Evolutionary conservation across 495 filamentous ascomycete genomes (phyloP).

Genomic region (Penicillium roqueforti): DNA sequence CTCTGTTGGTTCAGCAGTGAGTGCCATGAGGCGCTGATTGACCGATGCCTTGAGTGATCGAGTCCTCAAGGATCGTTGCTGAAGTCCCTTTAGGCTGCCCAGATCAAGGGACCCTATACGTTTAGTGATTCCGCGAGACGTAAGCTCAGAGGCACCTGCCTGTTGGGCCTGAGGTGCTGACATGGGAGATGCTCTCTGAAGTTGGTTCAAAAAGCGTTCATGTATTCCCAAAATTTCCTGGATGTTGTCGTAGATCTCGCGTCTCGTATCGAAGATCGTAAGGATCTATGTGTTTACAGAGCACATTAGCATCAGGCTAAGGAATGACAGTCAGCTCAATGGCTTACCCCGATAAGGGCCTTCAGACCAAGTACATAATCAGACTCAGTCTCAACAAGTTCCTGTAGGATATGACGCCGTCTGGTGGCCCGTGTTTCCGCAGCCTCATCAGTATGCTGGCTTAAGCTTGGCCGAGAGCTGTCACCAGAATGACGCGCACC

Average conservation of each 20-base stretch:
- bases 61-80: slow-evolving; percentile 29
- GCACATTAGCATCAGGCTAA: not conserved
- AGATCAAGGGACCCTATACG: slow-evolving; percentile 25
- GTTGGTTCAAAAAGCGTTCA: slow-evolving; percentile 35
- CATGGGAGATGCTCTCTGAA: slow-evolving; percentile 31
- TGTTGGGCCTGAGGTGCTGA: slow-evolving; percentile 20
- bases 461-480: slow-evolving; percentile 52
- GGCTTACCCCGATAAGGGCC: slow-evolving; percentile 73
- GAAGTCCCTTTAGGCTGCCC: slow-evolving; percentile 24
- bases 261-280: slow-evolving; percentile 31
- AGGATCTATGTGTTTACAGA: slow-evolving; percentile 25
- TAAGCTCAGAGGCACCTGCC: slow-evolving; percentile 18
- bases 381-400: slow-evolving; percentile 80
- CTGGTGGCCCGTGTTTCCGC: slow-evolving; percentile 66
- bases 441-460: slow-evolving; percentile 59
- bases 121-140: slow-evolving; percentile 19
- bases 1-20: slow-evolving; percentile 65
- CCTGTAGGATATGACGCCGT: slow-evolving; percentile 72
- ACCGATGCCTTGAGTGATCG: slow-evolving; percentile 28
- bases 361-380: slow-evolving; percentile 84
- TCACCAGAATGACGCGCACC: slow-evolving; percentile 63
- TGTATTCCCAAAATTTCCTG: slow-evolving; percentile 42
- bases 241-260: slow-evolving; percentile 43
- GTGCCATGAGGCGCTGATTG: slow-evolving; percentile 29
- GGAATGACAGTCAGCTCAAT: not conserved